A percentile compares a stretch with the other conserved stretches of the same genome.
These are phyloP conservation scores for Collybia sp. DNA, from an alignment of 768 basidiomycete species.

Conservation along the genomic window DNA sequence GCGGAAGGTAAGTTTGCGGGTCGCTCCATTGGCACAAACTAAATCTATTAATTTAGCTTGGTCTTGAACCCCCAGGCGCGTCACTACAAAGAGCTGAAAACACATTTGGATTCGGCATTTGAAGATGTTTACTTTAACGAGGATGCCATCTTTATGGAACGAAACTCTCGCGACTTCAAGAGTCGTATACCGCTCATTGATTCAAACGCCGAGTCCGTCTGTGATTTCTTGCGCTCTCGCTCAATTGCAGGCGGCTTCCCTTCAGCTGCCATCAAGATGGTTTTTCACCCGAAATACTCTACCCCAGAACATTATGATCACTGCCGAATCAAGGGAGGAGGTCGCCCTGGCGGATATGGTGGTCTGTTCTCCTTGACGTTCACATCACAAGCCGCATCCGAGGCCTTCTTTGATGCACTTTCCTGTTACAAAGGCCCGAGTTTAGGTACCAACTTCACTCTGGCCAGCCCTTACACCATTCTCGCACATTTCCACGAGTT, in stretches of 20 bases:
- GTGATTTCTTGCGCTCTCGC: slow-evolving; percentile 67
- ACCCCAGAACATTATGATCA: slow-evolving; percentile 67
- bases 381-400: slow-evolving; percentile 57
- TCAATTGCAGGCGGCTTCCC: slow-evolving; percentile 37
- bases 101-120: slow-evolving; percentile 49
- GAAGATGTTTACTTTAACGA: slow-evolving; percentile 88
- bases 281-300: slow-evolving; percentile 87
- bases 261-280: slow-evolving; percentile 62
- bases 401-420: slow-evolving; percentile 82
- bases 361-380: slow-evolving; percentile 89
- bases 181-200: slow-evolving; percentile 75
- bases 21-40: background rate
- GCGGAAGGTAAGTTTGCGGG: slow-evolving; percentile 69
- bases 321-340: slow-evolving; percentile 48
- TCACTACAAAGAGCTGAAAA: slow-evolving; percentile 65
- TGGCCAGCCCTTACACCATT: slow-evolving; percentile 91
- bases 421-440: slow-evolving; percentile 86
- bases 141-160: slow-evolving; percentile 95
- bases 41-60: slow-evolving; percentile 43
- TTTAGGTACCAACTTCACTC: slow-evolving; percentile 92
- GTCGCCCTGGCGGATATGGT: slow-evolving; percentile 55
- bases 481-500: slow-evolving; percentile 88
- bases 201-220: slow-evolving; percentile 75
- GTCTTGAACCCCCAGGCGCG: slow-evolving; percentile 79
- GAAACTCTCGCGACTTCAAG: slow-evolving; percentile 92